Evolutionary conservation across 768 basidiomycete species (phyloP), one percentile per base, ranked within the genome.

Genomic region (Strobilomyces dryophilus): DNA sequence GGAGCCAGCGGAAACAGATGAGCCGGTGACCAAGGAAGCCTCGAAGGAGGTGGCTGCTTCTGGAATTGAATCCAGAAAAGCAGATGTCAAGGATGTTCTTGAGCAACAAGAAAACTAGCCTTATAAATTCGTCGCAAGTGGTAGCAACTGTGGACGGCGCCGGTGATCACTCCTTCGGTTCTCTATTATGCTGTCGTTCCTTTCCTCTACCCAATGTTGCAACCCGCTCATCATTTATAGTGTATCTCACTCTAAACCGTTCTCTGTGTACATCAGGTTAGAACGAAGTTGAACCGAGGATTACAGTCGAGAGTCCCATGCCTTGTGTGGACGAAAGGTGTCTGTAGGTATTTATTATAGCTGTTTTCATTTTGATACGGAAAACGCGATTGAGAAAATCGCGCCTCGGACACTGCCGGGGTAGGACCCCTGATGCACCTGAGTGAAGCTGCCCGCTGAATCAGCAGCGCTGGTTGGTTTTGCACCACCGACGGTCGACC

Each of bases 261-360:
- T 45, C 17, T 61, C 40, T 62, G 41, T 61, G 61, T 64, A 50
- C 18, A 57, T 53, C 52, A 61, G 43, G 45, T 27, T 45, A 52
- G 35, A 54, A 54, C 37, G 47, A 48, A 51, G 44, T 24, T 15
- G 34, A 52, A 49, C 40, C n/a, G 2, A 21, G 15, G 20, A 1
- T 49, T 44, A 31, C 42, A 42, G 15, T 27, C n/a, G 12, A 27
- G 39, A 39, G 15, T 36, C 15, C 35, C 15, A 36, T 36, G 15
- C 11, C 34, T 12, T 35, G 15, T 5, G 35, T 36, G 35, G 14
- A 15, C 35, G 5, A 35, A 14, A 12, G 15, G n/a, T 37, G 37
- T n/a, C 6, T 18, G 8, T 37, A 18, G 37, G 11, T 24, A 24
- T 24, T 24, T 24, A 24, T 24, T 24, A n/a, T n/a, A n/a, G n/a